phyloP scores from a whole-genome alignment of 345 rosid species.

The Abelmoschus esculentus region DNA sequence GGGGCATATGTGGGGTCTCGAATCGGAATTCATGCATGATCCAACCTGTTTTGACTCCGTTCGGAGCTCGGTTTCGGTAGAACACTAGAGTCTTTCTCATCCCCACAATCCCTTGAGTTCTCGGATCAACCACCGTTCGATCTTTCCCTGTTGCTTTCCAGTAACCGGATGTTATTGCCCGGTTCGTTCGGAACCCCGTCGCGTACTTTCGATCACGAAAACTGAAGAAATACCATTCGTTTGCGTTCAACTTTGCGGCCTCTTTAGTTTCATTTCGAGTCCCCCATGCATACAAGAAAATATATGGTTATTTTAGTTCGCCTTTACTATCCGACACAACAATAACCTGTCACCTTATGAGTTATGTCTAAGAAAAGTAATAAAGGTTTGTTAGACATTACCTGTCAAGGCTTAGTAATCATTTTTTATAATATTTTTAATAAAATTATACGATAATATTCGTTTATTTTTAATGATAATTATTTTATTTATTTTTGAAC shows the following conservation, averaged over 20 bases:
- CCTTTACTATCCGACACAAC: background rate
- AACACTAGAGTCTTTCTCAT: conserved; percentile 97
- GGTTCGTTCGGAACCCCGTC: conserved; percentile 81
- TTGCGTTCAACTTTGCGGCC: conserved; percentile 90
- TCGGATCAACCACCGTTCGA: conserved; percentile 69
- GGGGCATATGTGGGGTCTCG: conserved; percentile 88
- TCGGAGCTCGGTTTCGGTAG: conserved; percentile 83
- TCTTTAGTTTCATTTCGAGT: conserved; percentile 29
- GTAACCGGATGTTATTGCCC: conserved; percentile 79
- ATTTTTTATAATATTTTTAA: too few species aligned
- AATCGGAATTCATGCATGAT: conserved; percentile 98
- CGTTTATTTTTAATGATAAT: too few species aligned
- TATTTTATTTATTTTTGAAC: too few species aligned
- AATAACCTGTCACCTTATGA: conserved; percentile 1
- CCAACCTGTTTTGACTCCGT: conserved; percentile 94
- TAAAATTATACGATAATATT: too few species aligned
- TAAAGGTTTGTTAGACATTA: background rate
- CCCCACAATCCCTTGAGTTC: conserved; percentile 59
- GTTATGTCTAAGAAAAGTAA: conserved; percentile 14
- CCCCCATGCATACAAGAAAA: background rate
- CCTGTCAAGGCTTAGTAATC: background rate
- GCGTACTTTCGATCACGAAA: conserved; percentile 90
- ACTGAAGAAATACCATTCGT: conserved; percentile 97
- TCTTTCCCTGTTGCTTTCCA: conserved; percentile 99
- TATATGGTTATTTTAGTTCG: background rate